Conservation (phyloP, 495 filamentous ascomycete genomes). For the Penicillium bovifimosum region DNA sequence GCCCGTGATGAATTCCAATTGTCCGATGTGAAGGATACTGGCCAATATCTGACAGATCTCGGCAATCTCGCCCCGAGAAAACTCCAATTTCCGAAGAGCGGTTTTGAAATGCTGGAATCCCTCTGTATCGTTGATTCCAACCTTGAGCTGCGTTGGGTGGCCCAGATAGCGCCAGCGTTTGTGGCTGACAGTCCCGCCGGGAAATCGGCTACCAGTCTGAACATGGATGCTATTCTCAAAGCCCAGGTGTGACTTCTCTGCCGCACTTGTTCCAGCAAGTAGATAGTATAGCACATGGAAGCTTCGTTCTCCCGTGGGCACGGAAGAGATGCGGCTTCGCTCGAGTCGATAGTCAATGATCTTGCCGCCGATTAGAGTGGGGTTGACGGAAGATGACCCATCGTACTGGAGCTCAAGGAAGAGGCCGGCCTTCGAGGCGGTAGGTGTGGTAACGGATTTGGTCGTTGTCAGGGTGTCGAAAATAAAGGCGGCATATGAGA, state of each 20-base stretch:
- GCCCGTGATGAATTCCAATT: conserved; percentile 81
- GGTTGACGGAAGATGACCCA: conserved; percentile 70
- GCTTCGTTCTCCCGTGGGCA: conserved; percentile 91
- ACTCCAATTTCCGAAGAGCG: conserved; percentile 86
- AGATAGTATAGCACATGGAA: conserved; percentile 97
- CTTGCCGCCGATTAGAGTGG: conserved; percentile 87
- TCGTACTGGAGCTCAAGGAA: conserved; percentile 97
- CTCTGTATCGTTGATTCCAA: conserved; percentile 91
- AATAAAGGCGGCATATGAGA: conserved; percentile 87
- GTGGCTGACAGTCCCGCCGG: conserved; percentile 49
- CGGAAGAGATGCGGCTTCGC: conserved; percentile 78
- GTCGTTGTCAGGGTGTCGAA: conserved; percentile 96
- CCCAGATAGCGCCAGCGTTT: conserved; percentile 94
- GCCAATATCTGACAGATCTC: conserved; percentile 94
- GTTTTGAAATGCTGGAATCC: conserved; percentile 98
- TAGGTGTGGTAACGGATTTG: conserved; percentile 93
- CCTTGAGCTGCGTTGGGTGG: conserved; percentile 92
- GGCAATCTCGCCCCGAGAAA: conserved; percentile 86
- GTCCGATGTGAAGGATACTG: conserved; percentile 87
- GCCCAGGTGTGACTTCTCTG: conserved; percentile 85
- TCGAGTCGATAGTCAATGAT: conserved; percentile 89
- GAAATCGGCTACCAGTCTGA: conserved; percentile 41
- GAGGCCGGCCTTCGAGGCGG: conserved; percentile 89
- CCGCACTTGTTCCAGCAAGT: conserved; percentile 80
- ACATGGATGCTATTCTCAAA: conserved; percentile 55